Evolutionary conservation across 2,329 filamentous ascomycete species (phyloP), one percentile per base, ranked within the genome.

Genomic region (Zymoseptoria pseudotritici): DNA sequence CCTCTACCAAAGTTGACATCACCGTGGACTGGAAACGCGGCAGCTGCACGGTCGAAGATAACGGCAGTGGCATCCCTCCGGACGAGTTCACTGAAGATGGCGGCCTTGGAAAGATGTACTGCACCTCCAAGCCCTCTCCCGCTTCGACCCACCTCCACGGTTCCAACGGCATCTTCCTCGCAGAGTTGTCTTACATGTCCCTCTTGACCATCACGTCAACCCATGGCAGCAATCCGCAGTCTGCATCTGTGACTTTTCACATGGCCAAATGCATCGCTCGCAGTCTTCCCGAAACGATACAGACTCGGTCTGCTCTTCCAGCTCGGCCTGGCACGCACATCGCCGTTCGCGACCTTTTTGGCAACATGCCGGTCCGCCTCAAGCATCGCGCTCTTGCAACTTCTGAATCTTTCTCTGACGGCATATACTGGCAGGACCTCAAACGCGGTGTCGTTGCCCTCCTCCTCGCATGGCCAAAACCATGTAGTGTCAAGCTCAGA

Each of bases 291-390:
- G 31, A 10, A 21, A 20, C 26, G 1, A 46, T 50, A 26, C 22
- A 22, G 26, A 4, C 56, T 58, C n/a, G 54, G 22, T n/a, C 54
- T 17, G 19, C 10, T 17, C 10, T 54, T 20, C 50, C 53, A 42
- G 13, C n/a, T 20, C 17, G 19, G 11, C 19, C 19, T 19, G 93
- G 93, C 4, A 96, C 92, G 0, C 83, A 84, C 26, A 85, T 93
- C 1, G 82, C 81, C 0, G 87, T 96, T 5, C 84, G 86, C 58
- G 87, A 96, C 71, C 78, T 97, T 0, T 97, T 97, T 74, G 91
- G 92, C 0, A 88, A 86, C 60, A 90, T 97, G 84, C 91, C 93
- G 0, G 93, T 97, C 11, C 86, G 93, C 13, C 87, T 95, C 24
- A 96, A 94, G 71, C 89, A 91, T 67, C 83, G 91, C 63, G 83